These are phyloP conservation scores for Suillus luteus DNA, from an alignment of 768 basidiomycete genomes.

Conservation along the genomic window DNA sequence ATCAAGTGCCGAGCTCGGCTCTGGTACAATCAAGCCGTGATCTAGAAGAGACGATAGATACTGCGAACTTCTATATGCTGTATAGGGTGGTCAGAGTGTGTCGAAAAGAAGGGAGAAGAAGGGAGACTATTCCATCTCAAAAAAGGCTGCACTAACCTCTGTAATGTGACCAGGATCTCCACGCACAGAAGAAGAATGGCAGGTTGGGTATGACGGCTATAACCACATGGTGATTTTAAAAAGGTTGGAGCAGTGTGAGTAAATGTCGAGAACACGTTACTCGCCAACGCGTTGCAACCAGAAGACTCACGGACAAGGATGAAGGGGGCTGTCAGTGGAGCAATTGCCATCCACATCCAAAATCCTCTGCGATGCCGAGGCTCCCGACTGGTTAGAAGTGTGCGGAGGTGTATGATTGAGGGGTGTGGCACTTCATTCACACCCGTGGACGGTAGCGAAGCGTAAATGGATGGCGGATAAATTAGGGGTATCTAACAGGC, in stretches of 20 bases:
- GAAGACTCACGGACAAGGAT: conserved; percentile 67
- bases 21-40: conserved; percentile 55
- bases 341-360: conserved; percentile 61
- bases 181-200: conserved; percentile 83
- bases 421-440: conserved; percentile 27
- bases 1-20: conserved; percentile 57
- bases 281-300: background rate
- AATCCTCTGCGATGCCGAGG: conserved; percentile 70
- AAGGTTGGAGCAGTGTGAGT: conserved; percentile 5
- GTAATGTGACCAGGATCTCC: conserved; percentile 87
- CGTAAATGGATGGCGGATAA: conserved; percentile 54
- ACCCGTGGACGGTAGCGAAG: conserved; percentile 38
- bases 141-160: conserved; percentile 48
- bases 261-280: background rate
- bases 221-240: background rate
- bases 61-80: conserved; percentile 71
- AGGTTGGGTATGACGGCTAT: conserved; percentile 80
- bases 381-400: conserved; percentile 53
- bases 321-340: conserved; percentile 78
- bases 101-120: background rate
- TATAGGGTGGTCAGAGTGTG: conserved; percentile 5
- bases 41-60: conserved; percentile 65
- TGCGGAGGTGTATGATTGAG: conserved; percentile 48
- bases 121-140: conserved; percentile 1
- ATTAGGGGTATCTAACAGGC: conserved; percentile 51